Base-by-base conservation (phyloP, 257 asterid genomes). In the Anisodus acutangulus region DNA sequence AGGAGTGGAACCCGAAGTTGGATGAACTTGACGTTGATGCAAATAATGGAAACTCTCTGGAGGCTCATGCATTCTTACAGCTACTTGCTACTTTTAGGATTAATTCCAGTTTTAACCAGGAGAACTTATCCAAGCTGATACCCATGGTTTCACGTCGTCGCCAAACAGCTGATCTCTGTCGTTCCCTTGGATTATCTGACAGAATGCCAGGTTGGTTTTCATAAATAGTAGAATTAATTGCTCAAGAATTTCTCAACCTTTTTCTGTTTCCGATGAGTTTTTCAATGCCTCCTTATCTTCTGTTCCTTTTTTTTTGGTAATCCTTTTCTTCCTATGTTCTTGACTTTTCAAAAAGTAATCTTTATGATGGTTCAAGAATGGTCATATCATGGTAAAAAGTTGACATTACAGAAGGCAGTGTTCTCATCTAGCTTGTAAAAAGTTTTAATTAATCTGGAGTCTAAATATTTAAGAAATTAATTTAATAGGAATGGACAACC, bases 141-240 rank as follows among this genome's bases (percentile, higher is more conserved):
- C 99, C 99, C 59, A 97, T 97, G 99, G 99, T 97, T 74, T 95
- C 98, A 83, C 97, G 99, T 43, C 97, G 99, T 59, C 93, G 98
- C 55, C 99, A 97, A 88, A 93, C 98, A 67, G 98, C 99, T 85
- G 99, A 97, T 84, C 86, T 97, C 82, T 97, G 99, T 83, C 98
- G 98, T 81, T 90, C 87, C 83, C 99, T 97, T 90, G 98, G 98
- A 74, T 87, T 97, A 90, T 88, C 97, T 0, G 97, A 95, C 85
- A 93, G 92, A 88, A 97, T 97, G 98, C 98, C 98, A 91, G 98
- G 98, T 95, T 91, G 71, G 89, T 85, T 70, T 87, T 49, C 78
- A 78, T 55, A 17, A 10, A 12, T 53, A 41, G 41, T 57, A 31
- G 35, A 31, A 68, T 26, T 26, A 51, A 53, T 8, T 53, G 15